Percentiles rank a stretch among this genome's conserved stretches.
These are phyloP conservation scores for Globisporangium cylindrosporum DNA, from an alignment of 352 stramenopile genomes.

Conservation along the genomic window DNA sequence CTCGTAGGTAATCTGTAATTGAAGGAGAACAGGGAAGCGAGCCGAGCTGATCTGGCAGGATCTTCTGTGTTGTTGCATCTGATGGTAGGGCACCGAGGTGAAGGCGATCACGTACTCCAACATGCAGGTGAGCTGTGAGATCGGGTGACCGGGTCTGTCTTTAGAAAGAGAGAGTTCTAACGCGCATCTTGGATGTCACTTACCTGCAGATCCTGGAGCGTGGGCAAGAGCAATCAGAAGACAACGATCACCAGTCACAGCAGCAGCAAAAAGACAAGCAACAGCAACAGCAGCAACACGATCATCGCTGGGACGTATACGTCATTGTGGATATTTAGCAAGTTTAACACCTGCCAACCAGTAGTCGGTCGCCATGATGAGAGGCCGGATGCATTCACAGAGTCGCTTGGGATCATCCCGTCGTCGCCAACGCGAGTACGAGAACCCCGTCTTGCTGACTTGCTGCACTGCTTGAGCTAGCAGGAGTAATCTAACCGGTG, in stretches of 20 bases:
- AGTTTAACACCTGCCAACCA: background rate
- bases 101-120: conserved; percentile 2
- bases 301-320: background rate
- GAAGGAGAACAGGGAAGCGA: background rate
- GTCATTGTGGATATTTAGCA: conserved; percentile 4
- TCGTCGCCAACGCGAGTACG: background rate
- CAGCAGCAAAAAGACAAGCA: background rate
- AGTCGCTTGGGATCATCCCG: background rate
- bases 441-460: background rate
- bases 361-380: background rate
- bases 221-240: conserved; percentile 5
- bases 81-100: background rate
- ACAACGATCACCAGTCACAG: background rate
- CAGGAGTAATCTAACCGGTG: conserved; percentile 35
- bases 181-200: background rate
- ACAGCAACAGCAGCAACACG: background rate
- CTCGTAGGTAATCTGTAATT: background rate
- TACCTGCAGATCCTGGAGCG: background rate
- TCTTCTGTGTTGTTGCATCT: background rate
- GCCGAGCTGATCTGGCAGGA: background rate
- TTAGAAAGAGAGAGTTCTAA: background rate
- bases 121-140: background rate
- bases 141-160: background rate
- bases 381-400: background rate
- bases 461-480: background rate